Percentiles rank a stretch among this genome's conserved stretches.
These are phyloP conservation scores for Metschnikowia reukaufii DNA, from an alignment of 805 yeast species.

Conservation along the genomic window DNA sequence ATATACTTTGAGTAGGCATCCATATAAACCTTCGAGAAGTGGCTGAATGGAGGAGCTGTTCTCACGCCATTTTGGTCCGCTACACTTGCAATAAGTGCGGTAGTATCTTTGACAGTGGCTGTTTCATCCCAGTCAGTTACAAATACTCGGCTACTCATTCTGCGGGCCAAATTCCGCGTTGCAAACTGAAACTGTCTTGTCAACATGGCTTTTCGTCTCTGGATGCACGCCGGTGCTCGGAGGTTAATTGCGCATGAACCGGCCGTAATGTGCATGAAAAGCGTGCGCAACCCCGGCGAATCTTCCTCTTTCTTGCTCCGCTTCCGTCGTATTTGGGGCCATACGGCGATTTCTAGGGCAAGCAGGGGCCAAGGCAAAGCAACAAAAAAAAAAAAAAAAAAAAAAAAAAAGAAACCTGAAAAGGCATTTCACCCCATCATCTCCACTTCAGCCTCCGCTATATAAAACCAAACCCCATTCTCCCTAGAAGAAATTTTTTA, in stretches of 20 bases:
- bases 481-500: too few species aligned
- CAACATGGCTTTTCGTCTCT: constrained; percentile 3
- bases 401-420: background rate
- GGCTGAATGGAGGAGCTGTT: constrained; percentile 37
- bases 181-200: background rate
- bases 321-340: background rate
- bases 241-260: constrained; percentile 6
- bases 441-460: too few species aligned
- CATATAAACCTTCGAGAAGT: constrained; percentile 46
- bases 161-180: background rate
- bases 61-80: constrained; percentile 22
- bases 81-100: constrained; percentile 49
- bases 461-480: too few species aligned
- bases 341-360: constrained; percentile 7
- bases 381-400: background rate
- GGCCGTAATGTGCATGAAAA: constrained; percentile 7
- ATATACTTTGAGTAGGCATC: constrained; percentile 34
- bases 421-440: background rate
- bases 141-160: constrained; percentile 20
- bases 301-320: constrained; percentile 1
- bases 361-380: too few species aligned
- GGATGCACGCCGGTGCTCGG: constrained; percentile 6
- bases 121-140: constrained; percentile 72
- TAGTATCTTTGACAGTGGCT: constrained; percentile 55
- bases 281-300: constrained; percentile 3